Percentiles rank a stretch among this genome's conserved stretches.
phyloP scores from a whole-genome alignment of 768 basidiomycete genomes.

The Rhodotorula kratochvilovae region DNA sequence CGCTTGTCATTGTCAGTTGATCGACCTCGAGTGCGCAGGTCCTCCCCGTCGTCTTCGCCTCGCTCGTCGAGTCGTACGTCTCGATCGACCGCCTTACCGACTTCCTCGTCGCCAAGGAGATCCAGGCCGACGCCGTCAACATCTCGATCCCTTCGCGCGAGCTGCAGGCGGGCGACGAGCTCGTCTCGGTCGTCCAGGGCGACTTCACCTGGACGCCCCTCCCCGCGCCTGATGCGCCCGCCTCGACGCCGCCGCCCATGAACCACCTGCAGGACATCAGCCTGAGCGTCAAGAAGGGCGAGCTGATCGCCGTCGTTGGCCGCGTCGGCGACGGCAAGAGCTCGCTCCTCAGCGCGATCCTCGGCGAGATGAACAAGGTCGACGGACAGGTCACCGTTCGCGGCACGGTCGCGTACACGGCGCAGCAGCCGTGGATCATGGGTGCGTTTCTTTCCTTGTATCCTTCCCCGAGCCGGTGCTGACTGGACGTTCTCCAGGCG shows the following conservation, averaged over 20 bases:
- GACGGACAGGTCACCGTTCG: slow-evolving; percentile 66
- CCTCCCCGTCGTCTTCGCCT: slow-evolving; percentile 2
- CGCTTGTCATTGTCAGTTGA: too few relatives aligned
- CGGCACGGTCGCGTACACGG: slow-evolving; percentile 41
- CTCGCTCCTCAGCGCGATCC: slow-evolving; percentile 28
- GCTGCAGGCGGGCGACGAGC: slow-evolving; percentile 57
- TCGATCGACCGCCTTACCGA: slow-evolving; percentile 41
- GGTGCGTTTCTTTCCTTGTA: neutral
- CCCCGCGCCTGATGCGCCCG: slow-evolving; percentile 40
- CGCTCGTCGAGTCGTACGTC: slow-evolving; percentile 39
- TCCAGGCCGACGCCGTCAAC: slow-evolving; percentile 71
- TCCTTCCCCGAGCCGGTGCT: too few relatives aligned
- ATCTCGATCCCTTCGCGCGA: slow-evolving; percentile 55
- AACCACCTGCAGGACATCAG: slow-evolving; percentile 74
- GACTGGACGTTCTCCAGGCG: too few relatives aligned
- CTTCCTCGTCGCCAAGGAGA: slow-evolving; percentile 72
- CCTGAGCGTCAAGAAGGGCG: slow-evolving; percentile 62
- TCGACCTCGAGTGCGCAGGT: neutral
- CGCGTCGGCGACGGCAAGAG: slow-evolving; percentile 83
- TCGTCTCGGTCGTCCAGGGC: slow-evolving; percentile 66
- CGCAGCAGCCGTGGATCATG: slow-evolving; percentile 56
- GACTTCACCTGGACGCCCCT: slow-evolving; percentile 76
- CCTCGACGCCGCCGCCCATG: slow-evolving; percentile 43
- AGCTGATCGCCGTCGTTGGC: slow-evolving; percentile 77
- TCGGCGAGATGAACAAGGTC: slow-evolving; percentile 50